Percentiles rank a stretch among this genome's conserved stretches.
phyloP scores from a whole-genome alignment of 2,329 filamentous ascomycete genomes.

The Xylaria sp. region DNA sequence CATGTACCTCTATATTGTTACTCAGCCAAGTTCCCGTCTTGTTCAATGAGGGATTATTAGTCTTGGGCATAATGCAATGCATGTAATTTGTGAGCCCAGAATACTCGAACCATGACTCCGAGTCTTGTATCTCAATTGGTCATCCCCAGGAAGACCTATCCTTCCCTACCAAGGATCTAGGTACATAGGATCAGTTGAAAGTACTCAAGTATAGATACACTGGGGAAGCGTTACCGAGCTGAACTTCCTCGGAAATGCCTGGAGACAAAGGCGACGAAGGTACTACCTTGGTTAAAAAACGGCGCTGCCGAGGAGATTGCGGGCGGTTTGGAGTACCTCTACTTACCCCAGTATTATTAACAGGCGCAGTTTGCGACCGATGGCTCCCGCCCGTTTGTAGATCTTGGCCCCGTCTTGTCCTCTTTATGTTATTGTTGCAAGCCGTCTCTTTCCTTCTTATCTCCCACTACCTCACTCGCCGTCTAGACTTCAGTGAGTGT shows the following conservation, averaged over 20 bases:
- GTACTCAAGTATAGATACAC: neutral
- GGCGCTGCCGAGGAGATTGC: slow-evolving; percentile 17
- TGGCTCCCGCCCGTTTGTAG: neutral
- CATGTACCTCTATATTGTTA: neutral
- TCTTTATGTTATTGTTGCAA: neutral
- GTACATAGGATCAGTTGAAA: neutral
- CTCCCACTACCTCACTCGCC: neutral
- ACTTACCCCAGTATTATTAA: slow-evolving; percentile 19
- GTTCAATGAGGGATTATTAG: slow-evolving; percentile 13
- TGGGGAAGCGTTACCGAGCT: neutral
- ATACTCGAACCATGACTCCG: neutral
- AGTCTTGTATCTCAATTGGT: neutral
- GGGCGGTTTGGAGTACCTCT: slow-evolving; percentile 20
- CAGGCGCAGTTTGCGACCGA: slow-evolving; percentile 34
- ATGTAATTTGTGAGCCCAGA: neutral
- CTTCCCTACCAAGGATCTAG: neutral
- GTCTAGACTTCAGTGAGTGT: neutral
- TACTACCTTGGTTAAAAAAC: neutral
- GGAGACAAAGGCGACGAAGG: neutral
- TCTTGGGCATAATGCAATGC: slow-evolving; percentile 1
- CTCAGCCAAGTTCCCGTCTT: neutral
- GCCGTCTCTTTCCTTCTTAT: slow-evolving; percentile 4
- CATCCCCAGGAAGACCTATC: neutral
- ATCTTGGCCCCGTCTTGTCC: neutral
- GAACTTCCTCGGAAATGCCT: neutral